Evolutionary conservation across 1,139 yeast genomes (phyloP), one percentile per base, ranked within the genome.

Genomic region (Sugiyamaella paludigena): DNA sequence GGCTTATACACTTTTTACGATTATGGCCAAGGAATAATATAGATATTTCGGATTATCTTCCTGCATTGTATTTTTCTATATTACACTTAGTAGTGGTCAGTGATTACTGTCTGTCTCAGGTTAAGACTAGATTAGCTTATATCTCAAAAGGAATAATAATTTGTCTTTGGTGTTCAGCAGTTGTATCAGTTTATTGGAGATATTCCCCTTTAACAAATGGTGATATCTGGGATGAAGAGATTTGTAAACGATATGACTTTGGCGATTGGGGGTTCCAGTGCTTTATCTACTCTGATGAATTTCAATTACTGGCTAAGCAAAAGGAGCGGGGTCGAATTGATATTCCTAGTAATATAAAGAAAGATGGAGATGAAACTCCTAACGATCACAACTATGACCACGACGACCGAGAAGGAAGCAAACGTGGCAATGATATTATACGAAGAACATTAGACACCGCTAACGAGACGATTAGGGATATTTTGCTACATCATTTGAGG

Each of bases 261-360:
- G 60, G 57, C 15, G 48, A 55, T 10, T 56, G 67, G 54, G 66
- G 65, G 41, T 54, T 68, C 29, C 54, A 59, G 32, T 60, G 66
- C 50, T 42, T 42, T n/a, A 42, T 42, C 41, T 48, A 11, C 47
- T 52, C 19, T 54, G 58, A 47, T 27, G 45, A 39, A 13, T 34
- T 19, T 27, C 43, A 46, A 29, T 38, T 16, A 27, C 4, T 16
- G 27, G 12, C 35, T 36, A 36, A 36, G n/a, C 7, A 43, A 11
- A 32, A 45, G 32, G 12, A 36, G 3, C 19, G 29, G 12, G 31
- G 16, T 12, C 27, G 36, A 30, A 34, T 37, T 4, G 40, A 36
- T 7, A n/a, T n/a, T n/a, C n/a, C n/a, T n/a, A 35, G 13, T 16
- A 19, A 35, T 34, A 35, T 42, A 9, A 16, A 26, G 11, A 36